phyloP scores from a whole-genome alignment of 2,329 filamentous ascomycete species.

The Alternaria longipes region DNA sequence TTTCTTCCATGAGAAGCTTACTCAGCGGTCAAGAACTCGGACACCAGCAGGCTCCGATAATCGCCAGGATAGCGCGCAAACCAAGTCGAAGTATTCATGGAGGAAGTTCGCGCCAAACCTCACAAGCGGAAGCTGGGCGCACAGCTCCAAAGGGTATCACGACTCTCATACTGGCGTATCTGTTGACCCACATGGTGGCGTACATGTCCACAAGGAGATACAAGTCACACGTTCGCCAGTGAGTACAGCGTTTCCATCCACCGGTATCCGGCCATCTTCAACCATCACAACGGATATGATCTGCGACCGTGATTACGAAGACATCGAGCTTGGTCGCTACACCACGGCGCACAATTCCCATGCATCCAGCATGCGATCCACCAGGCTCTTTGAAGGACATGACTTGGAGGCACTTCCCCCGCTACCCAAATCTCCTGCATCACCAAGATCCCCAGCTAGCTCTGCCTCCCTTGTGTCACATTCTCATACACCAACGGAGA shows the following conservation, averaged over 20 bases:
- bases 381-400: conserved; percentile 7
- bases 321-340: conserved; percentile 37
- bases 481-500: background rate
- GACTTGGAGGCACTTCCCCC: conserved; percentile 30
- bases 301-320: conserved; percentile 30
- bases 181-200: conserved; percentile 35
- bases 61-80: conserved; percentile 1
- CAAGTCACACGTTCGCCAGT: conserved; percentile 22
- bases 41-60: conserved; percentile 2
- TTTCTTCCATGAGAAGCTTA: conserved; percentile 37
- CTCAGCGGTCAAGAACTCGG: conserved; percentile 13
- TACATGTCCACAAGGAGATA: conserved; percentile 29
- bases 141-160: conserved; percentile 33
- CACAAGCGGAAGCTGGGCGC: conserved; percentile 9
- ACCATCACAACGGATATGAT: conserved; percentile 26
- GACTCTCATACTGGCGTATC: conserved; percentile 30
- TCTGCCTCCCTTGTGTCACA: background rate
- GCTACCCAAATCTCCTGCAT: conserved; percentile 18
- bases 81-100: conserved; percentile 9
- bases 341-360: conserved; percentile 23
- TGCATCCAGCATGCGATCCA: conserved; percentile 18
- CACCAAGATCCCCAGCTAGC: background rate
- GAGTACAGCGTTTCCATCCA: background rate
- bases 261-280: conserved; percentile 13
- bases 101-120: conserved; percentile 21